Conservation (phyloP, 495 filamentous ascomycete species). For the Penicillium roqueforti region DNA sequence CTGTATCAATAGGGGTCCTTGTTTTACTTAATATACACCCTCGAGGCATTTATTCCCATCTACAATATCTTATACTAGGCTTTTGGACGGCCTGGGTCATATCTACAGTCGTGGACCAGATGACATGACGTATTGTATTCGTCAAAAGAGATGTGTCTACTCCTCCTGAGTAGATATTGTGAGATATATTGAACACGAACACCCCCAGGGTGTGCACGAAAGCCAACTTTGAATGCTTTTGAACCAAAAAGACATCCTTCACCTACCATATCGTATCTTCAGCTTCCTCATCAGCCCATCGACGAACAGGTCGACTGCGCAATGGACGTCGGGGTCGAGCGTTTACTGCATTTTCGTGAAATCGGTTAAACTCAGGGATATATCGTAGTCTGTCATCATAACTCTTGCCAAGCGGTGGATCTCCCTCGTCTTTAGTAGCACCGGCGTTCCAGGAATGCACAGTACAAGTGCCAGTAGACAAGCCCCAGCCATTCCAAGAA, state of each 20-base stretch:
- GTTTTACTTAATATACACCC: constrained; percentile 22
- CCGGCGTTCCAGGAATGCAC: constrained; percentile 73
- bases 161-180: neutral
- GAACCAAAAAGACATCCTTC: neutral
- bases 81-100: neutral
- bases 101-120: neutral
- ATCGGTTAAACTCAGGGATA: constrained; percentile 29
- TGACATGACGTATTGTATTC: neutral
- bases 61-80: neutral
- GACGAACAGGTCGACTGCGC: constrained; percentile 25
- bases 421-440: constrained; percentile 58
- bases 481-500: constrained; percentile 70
- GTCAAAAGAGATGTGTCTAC: neutral
- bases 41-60: constrained; percentile 3
- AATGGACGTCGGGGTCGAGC: constrained; percentile 17
- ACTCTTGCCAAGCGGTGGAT: constrained; percentile 54
- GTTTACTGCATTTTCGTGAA: constrained; percentile 18
- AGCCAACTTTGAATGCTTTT: neutral
- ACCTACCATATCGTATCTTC: constrained; percentile 16
- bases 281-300: constrained; percentile 12
- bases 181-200: neutral
- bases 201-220: neutral
- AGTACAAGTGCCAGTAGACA: constrained; percentile 67
- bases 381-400: constrained; percentile 53
- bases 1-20: constrained; percentile 26